Evolutionary conservation across 257 asterid species (phyloP), one percentile per base, ranked within the genome.

Genomic region (Lycium barbarum): DNA sequence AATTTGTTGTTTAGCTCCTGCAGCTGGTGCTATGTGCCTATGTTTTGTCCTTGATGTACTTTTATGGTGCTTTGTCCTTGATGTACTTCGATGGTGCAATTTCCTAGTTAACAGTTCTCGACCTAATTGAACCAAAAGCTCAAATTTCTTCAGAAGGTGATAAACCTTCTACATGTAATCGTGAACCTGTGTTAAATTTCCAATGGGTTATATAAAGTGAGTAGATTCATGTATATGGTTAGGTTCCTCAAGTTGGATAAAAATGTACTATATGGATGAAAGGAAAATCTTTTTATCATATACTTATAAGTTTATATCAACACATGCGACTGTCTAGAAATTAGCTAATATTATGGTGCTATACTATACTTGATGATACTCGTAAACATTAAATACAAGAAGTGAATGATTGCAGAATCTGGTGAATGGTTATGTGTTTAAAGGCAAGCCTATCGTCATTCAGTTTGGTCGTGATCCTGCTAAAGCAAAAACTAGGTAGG

Each of bases 371-470:
- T 59, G 80, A 33, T 58, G 59, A 66, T 55, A 49, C 40, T 70
- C 82, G 57, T 18, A 78, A 65, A 11, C 55, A 62, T 11, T 78
- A 26, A 53, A 78, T 53, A 53, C 26, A 78, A 74, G 22, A 68
- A 40, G 49, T 78, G 49, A 67, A 70, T 70, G 59, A 80, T 51
- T 92, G 97, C 97, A 95, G 99, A 95, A 90, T 43, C 87, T 87
- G 38, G 98, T 90, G 59, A 93, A 96, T 55, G 98, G 99, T 11
- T 96, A 91, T 72, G 93, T 91, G 79, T 91, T 91, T 40, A 95
- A 95, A 90, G 97, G 97, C 76, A 95, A 96, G 92, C 96, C 99
- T 51, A 83, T 96, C 14, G 95, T 96, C 86, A 91, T 96, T 89
- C 98, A 95, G 88, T 96, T 96, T 87, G 98, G 98, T 53, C 88